Evolutionary conservation across 169 alveolate species (phyloP).

Genomic region (Plasmodium cynomolgi): DNA sequence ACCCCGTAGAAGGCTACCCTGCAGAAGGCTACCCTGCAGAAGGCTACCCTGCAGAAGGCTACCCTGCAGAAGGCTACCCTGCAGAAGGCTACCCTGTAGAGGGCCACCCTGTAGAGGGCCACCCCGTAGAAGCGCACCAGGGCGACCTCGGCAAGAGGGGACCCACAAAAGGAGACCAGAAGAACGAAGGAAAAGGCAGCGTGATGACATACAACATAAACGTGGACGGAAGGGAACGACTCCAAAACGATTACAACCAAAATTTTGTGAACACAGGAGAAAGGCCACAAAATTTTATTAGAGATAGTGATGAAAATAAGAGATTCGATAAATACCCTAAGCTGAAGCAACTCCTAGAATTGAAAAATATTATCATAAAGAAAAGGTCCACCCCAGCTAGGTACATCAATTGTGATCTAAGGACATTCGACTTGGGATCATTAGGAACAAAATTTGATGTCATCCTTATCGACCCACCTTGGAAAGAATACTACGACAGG

Average conservation of each 20-base stretch:
- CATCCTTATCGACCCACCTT: constrained; percentile 94
- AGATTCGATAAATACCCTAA: constrained; percentile 91
- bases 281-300: constrained; percentile 93
- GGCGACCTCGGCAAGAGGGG: background rate
- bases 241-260: constrained; percentile 90
- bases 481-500: constrained; percentile 84
- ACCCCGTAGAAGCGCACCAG: background rate
- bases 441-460: constrained; percentile 92
- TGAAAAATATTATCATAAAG: constrained; percentile 89
- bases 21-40: background rate
- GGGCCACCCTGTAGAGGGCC: background rate
- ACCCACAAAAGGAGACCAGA: background rate
- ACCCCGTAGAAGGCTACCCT: background rate
- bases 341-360: constrained; percentile 88
- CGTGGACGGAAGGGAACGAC: constrained; percentile 81
- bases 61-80: background rate
- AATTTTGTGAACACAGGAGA: constrained; percentile 93
- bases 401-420: constrained; percentile 88
- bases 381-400: constrained; percentile 92
- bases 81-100: background rate
- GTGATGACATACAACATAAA: constrained; percentile 29
- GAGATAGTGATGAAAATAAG: constrained; percentile 89
- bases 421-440: constrained; percentile 86
- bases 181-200: background rate
- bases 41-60: background rate